Percentiles rank a stretch among this genome's conserved stretches.
Conservation (phyloP, 495 filamentous ascomycete genomes). For the Oidiodendron maius region DNA sequence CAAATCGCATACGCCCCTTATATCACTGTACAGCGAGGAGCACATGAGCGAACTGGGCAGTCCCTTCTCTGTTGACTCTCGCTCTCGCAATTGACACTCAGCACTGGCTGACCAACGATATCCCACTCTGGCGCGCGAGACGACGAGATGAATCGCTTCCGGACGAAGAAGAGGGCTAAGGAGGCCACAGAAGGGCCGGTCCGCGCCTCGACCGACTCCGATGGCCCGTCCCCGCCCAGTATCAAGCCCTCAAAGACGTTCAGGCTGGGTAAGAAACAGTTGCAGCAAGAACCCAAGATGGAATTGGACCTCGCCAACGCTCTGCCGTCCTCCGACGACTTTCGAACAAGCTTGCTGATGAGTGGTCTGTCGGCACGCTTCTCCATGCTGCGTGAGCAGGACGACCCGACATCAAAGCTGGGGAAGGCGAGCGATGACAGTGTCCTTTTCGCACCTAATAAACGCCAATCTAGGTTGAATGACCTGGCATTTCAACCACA, state of each 20-base stretch:
- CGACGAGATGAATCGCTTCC: conserved; percentile 66
- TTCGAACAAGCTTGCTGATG: conserved; percentile 96
- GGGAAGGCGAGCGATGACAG: conserved; percentile 95
- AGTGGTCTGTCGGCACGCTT: conserved; percentile 90
- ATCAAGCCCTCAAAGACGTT: conserved; percentile 50
- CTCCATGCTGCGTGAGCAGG: conserved; percentile 92
- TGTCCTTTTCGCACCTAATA: conserved; percentile 69
- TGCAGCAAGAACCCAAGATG: conserved; percentile 48
- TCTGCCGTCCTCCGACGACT: conserved; percentile 79
- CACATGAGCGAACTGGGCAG: too few species aligned
- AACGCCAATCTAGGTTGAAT: conserved; percentile 67
- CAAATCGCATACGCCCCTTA: too few species aligned
- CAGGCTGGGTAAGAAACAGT: conserved; percentile 49
- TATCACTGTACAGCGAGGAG: too few species aligned
- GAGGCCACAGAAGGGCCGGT: conserved; percentile 42
- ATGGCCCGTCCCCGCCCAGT: conserved; percentile 33
- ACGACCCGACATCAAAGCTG: conserved; percentile 78
- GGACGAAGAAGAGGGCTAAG: conserved; percentile 64
- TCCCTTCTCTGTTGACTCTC: too few species aligned
- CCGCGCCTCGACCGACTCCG: conserved; percentile 44
- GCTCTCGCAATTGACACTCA: too few species aligned
- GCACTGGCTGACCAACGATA: too few species aligned
- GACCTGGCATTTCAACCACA: conserved; percentile 37
- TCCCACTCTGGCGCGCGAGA: too few species aligned
- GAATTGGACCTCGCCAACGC: conserved; percentile 67